Percentiles rank a stretch among this genome's conserved stretches.
Evolutionary conservation across 2,329 filamentous ascomycete species (phyloP).

Genomic region (Aspergillus niger): DNA sequence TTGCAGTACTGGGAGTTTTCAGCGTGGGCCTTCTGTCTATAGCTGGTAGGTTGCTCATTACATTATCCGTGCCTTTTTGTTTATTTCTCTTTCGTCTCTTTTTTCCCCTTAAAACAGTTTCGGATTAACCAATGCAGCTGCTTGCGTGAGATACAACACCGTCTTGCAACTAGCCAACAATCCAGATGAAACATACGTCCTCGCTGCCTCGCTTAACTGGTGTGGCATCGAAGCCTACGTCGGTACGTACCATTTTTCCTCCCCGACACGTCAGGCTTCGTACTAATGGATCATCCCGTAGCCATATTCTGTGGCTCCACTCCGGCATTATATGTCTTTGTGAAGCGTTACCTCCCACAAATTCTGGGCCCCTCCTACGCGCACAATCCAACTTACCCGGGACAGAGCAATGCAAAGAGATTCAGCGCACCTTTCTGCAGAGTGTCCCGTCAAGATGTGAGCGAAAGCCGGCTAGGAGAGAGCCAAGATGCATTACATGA

Average conservation of each 20-base stretch:
- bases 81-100: no score
- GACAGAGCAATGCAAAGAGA: background rate
- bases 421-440: background rate
- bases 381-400: background rate
- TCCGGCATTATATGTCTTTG: constrained; percentile 14
- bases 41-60: constrained; percentile 6
- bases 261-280: no score
- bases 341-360: constrained; percentile 9
- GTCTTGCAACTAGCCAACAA: constrained; percentile 13
- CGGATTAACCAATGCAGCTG: constrained; percentile 10
- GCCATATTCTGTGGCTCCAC: constrained; percentile 22
- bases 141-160: constrained; percentile 20
- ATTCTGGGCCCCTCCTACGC: constrained; percentile 7
- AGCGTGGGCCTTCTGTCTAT: constrained; percentile 17
- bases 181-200: constrained; percentile 17
- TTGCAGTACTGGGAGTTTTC: constrained; percentile 15
- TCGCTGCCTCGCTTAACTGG: constrained; percentile 23
- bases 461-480: background rate
- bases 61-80: no score
- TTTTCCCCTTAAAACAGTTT: background rate
- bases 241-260: constrained; percentile 6
- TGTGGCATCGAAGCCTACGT: constrained; percentile 21
- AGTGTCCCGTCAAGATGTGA: no score
- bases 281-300: background rate
- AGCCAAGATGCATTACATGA: background rate